Percentiles rank a stretch among this genome's conserved stretches.
These are phyloP conservation scores for Penicillium bialowiezense DNA, from an alignment of 495 filamentous ascomycete species.

Conservation along the genomic window DNA sequence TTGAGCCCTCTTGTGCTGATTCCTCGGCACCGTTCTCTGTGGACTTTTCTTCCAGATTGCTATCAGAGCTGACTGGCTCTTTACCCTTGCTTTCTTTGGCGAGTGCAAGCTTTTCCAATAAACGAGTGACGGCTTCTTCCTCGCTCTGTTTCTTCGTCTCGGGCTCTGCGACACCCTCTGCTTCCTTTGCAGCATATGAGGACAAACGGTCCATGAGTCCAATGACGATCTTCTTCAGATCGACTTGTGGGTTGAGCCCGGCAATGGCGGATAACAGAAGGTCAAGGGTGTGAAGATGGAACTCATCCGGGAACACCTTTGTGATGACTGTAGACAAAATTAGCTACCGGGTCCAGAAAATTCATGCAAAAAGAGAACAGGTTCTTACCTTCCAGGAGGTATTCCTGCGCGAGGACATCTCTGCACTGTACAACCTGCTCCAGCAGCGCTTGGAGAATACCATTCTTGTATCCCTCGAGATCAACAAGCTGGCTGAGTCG, in stretches of 20 bases:
- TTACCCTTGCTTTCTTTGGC: slow-evolving; percentile 55
- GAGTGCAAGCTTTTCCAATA: slow-evolving; percentile 75
- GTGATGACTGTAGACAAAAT: slow-evolving; percentile 69
- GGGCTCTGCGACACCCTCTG: slow-evolving; percentile 69
- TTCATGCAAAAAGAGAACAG: background rate
- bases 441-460: slow-evolving; percentile 82
- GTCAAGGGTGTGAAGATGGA: slow-evolving; percentile 93
- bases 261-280: slow-evolving; percentile 89
- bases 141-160: slow-evolving; percentile 75
- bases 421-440: slow-evolving; percentile 98
- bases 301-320: slow-evolving; percentile 98
- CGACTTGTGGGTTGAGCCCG: slow-evolving; percentile 89
- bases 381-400: slow-evolving; percentile 80
- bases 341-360: slow-evolving; percentile 13
- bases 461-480: slow-evolving; percentile 85
- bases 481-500: slow-evolving; percentile 94
- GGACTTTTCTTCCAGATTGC: slow-evolving; percentile 40
- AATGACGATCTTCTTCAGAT: slow-evolving; percentile 97
- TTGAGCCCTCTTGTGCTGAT: slow-evolving; percentile 20
- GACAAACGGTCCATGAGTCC: slow-evolving; percentile 96
- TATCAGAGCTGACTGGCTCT: slow-evolving; percentile 30
- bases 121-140: slow-evolving; percentile 71
- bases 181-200: slow-evolving; percentile 84
- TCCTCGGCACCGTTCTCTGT: slow-evolving; percentile 38
- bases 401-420: slow-evolving; percentile 95